Evolutionary conservation across 2,329 filamentous ascomycete genomes (phyloP), one percentile per base, ranked within the genome.

Genomic region (Fusarium zealandicum): DNA sequence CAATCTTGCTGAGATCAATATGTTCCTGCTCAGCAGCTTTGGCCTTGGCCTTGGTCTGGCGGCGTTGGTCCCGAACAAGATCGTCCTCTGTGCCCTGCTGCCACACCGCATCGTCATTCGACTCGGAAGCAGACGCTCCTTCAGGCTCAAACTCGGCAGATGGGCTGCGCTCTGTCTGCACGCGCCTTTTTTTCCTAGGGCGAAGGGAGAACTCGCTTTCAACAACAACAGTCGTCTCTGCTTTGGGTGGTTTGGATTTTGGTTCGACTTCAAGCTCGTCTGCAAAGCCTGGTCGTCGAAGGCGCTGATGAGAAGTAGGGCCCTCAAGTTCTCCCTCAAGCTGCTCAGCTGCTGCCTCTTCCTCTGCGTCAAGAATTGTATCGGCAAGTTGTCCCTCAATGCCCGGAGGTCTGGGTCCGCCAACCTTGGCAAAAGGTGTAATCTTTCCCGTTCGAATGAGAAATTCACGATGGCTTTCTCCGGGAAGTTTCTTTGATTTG

Each of bases 391-490:
- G 88, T 2, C 88, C 88, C 37, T 87, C 81, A 3, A 86, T 80
- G 3, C 82, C 85, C 22, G 84, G 78, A 4, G 80, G 80, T 2
- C 86, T 77, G n/a, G 84, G 80, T 12, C 84, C 81, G 20, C 86
- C 86, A 65, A 96, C 83, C 59, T 88, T 90, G 7, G 92, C 90
- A 69, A 99, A 99, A 0, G 95, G 95, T 0, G 95, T 99, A 64
- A 99, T 98, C 75, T 98, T 98, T 57, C 95, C 95, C 0, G 93
- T 99, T 22, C 95, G 87, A 41, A 99, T 95, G 39, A 99, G 82
- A 70, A 90, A 99, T 39, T 96, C 93, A 43, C 93, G 85, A 56
- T 91, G 87, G 18, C 84, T 92, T 76, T 98, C 95, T 55, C 90
- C 90, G 1, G 90, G 86, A 51, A 93, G 75, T 47, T 84, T 85